Percentiles rank a stretch among this genome's conserved stretches.
Evolutionary conservation across 2,329 filamentous ascomycete genomes (phyloP).

Genomic region (Aspergillus texensis): DNA sequence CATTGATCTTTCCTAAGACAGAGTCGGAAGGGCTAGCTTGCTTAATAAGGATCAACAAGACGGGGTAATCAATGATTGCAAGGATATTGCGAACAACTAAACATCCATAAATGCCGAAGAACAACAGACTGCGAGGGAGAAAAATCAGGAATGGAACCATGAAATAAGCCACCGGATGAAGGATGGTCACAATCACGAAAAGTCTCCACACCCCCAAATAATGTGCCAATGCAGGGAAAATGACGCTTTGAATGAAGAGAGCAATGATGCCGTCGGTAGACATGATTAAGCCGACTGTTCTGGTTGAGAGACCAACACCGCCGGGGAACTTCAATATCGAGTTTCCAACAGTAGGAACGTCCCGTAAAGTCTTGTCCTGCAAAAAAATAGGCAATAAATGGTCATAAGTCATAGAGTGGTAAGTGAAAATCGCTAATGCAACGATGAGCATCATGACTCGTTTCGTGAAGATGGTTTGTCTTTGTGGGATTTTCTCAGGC

Average conservation of each 20-base stretch:
- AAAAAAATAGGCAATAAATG: constrained; percentile 91
- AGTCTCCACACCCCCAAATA: constrained; percentile 68
- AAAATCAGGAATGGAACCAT: constrained; percentile 69
- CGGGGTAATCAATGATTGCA: constrained; percentile 69
- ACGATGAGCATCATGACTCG: constrained; percentile 74
- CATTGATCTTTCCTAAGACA: constrained; percentile 71
- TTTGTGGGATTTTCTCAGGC: constrained; percentile 41
- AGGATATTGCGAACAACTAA: constrained; percentile 67
- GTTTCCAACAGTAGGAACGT: constrained; percentile 26
- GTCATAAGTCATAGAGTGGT: constrained; percentile 94
- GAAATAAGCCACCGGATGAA: constrained; percentile 70
- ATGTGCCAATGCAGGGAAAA: constrained; percentile 68
- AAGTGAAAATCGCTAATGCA: constrained; percentile 88
- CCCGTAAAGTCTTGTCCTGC: constrained; percentile 63
- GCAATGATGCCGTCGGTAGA: constrained; percentile 72
- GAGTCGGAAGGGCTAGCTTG: constrained; percentile 66
- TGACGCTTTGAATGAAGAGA: constrained; percentile 70
- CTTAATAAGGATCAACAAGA: constrained; percentile 72
- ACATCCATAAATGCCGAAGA: constrained; percentile 66
- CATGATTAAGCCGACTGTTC: constrained; percentile 69
- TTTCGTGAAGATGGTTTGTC: constrained; percentile 58
- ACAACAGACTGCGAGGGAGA: constrained; percentile 57
- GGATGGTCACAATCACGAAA: constrained; percentile 65
- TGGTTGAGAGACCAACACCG: constrained; percentile 67
- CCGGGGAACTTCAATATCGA: constrained; percentile 62